Evolutionary conservation across 1,284 basidiomycete genomes (phyloP).

Genomic region (Macrocybe sp.): DNA sequence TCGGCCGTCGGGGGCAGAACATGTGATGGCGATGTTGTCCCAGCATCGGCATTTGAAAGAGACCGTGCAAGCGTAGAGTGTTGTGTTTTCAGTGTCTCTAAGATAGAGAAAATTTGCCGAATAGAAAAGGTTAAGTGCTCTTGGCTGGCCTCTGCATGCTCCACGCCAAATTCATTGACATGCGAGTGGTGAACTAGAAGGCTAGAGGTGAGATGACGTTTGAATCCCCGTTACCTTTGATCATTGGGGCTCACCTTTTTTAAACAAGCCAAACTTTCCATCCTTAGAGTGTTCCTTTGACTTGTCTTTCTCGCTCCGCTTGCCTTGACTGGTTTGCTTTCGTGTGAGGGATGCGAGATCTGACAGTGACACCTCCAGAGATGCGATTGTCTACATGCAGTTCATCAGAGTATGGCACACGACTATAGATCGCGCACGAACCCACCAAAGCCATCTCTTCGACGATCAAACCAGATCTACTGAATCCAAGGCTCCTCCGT

Average conservation of each 20-base stretch:
- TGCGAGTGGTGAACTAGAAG: conserved; percentile 12
- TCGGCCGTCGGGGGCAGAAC: conserved; percentile 42
- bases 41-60: too few relatives aligned
- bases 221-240: too few relatives aligned
- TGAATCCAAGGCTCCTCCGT: conserved; percentile 36
- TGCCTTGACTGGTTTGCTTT: conserved; percentile 27
- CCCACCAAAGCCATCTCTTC: conserved; percentile 61
- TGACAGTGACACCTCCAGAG: conserved; percentile 38
- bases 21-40: conserved; percentile 19
- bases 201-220: too few relatives aligned
- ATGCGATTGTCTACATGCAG: conserved; percentile 31
- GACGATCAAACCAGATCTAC: conserved; percentile 42
- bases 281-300: conserved; percentile 35
- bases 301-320: conserved; percentile 46
- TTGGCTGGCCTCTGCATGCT: conserved; percentile 7
- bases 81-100: conserved; percentile 56
- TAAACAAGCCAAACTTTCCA: conserved; percentile 49
- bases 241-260: conserved; percentile 37
- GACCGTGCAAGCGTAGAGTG: conserved; percentile 42
- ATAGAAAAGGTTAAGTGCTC: conserved; percentile 17
- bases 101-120: conserved; percentile 37
- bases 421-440: conserved; percentile 10
- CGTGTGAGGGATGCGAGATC: conserved; percentile 19
- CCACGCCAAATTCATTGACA: conserved; percentile 14
- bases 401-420: not conserved